Evolutionary conservation across 257 asterid genomes (phyloP), one percentile per base, ranked within the genome.

Genomic region (Penstemon barbatus): DNA sequence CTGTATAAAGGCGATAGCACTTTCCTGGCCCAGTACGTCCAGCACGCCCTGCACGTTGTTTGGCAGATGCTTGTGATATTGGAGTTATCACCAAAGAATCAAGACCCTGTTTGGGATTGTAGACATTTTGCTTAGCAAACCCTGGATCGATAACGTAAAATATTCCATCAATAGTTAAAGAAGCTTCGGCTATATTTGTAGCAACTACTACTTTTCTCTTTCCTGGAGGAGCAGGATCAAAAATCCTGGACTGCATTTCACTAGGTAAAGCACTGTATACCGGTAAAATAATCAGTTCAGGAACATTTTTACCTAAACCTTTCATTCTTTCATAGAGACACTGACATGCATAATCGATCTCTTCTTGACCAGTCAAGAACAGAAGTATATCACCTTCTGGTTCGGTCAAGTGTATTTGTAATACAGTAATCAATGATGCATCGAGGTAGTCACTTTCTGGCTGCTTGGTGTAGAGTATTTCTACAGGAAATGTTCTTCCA

Each of bases 401-500:
- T 73, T 92, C 97, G 8, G 95, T 87, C 84, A 92, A 85, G 82
- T 92, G 96, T 69, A 92, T 92, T 88, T 92, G 98, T 74, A 86
- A 11, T 46, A 92, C 98, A 12, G 97, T 89, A 61, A 92, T 87
- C 74, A 92, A 75, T 44, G 97, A 71, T 2, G 98, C 98, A 74
- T 89, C 98, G 7, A 89, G 86, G 75, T 92, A 92, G 79, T 92
- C 97, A 71, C 96, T 92, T 71, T 92, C 97, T n/a, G 98, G 98
- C 79, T 89, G 93, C 81, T 92, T 92, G 41, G 97, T 87, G 81
- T 92, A 92, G 25, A 89, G 86, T 76, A 87, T 92, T 69, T 92
- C 93, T 3, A 89, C 98, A 15, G 97, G 97, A 68, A 92, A 92
- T 53, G 97, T 89, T 81, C 98, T 87, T 58, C 97, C 97, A 2